Evolutionary conservation across 768 basidiomycete species (phyloP).

Genomic region (Suillus tomentosus): DNA sequence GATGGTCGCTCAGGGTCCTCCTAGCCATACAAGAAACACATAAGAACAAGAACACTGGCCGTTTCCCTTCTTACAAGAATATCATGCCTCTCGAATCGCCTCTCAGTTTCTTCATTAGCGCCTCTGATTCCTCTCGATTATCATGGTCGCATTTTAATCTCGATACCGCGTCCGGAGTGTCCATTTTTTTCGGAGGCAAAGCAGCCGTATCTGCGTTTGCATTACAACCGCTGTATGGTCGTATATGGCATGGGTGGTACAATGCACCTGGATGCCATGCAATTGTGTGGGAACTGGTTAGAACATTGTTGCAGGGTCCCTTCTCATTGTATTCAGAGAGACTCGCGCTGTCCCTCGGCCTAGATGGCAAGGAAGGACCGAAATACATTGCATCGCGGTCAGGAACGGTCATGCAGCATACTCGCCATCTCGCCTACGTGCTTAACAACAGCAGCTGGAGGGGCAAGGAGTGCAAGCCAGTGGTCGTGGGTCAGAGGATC

Average conservation of each 20-base stretch:
- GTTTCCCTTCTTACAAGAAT: not conserved
- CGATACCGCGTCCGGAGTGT: conserved; percentile 22
- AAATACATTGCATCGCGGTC: conserved; percentile 75
- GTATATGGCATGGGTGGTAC: conserved; percentile 36
- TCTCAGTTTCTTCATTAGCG: not conserved
- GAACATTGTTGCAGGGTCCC: conserved; percentile 19
- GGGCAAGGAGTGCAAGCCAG: conserved; percentile 15
- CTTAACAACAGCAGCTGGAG: conserved; percentile 23
- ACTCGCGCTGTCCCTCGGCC: conserved; percentile 22
- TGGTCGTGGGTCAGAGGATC: conserved; percentile 13
- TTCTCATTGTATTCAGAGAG: conserved; percentile 19
- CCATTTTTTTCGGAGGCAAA: conserved; percentile 33
- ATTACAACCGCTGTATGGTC: conserved; percentile 28
- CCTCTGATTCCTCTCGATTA: not conserved
- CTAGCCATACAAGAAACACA: not conserved
- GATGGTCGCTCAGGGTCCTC: not conserved
- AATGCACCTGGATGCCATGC: conserved; percentile 36
- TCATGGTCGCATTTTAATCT: conserved; percentile 15
- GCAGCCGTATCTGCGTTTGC: conserved; percentile 34
- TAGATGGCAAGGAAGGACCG: conserved; percentile 38
- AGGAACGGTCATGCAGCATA: conserved; percentile 51
- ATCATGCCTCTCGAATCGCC: not conserved
- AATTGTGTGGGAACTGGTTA: conserved; percentile 23
- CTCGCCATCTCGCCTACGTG: conserved; percentile 57
- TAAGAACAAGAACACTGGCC: not conserved